These are phyloP conservation scores for Nothopassalora personata DNA, from an alignment of 2,329 filamentous ascomycete species.

Conservation along the genomic window DNA sequence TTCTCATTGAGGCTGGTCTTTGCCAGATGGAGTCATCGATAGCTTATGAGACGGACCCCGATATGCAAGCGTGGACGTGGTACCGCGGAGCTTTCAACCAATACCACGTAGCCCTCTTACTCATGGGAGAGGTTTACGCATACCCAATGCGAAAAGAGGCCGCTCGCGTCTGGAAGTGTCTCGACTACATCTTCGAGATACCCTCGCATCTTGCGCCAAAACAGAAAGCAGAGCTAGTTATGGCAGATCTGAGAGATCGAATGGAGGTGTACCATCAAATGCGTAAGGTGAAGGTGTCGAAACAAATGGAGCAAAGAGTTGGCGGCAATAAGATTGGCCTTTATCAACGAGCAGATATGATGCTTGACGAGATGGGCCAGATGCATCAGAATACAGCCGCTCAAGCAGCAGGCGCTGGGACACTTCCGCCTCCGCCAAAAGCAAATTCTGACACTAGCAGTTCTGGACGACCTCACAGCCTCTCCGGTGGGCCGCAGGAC, in stretches of 20 bases:
- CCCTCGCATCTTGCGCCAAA: constrained; percentile 48
- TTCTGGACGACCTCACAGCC: not conserved
- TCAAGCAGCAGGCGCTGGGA: not conserved
- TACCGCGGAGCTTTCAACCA: constrained; percentile 66
- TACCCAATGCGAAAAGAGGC: constrained; percentile 54
- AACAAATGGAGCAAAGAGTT: constrained; percentile 28
- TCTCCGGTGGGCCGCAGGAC: constrained; percentile 8
- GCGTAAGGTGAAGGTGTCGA: constrained; percentile 44
- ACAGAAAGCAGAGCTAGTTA: constrained; percentile 56
- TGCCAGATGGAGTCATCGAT: constrained; percentile 52
- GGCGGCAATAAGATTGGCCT: constrained; percentile 7
- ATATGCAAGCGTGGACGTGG: constrained; percentile 60
- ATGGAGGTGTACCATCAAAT: constrained; percentile 55
- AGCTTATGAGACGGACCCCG: constrained; percentile 48
- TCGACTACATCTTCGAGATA: constrained; percentile 67
- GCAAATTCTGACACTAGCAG: constrained; percentile 9
- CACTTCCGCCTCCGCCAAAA: constrained; percentile 18
- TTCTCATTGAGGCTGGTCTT: constrained; percentile 59
- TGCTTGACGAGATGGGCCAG: constrained; percentile 11
- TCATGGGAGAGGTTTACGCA: constrained; percentile 62
- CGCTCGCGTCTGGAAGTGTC: constrained; percentile 62
- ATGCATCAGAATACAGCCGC: constrained; percentile 12
- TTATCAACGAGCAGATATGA: not conserved
- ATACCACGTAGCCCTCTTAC: constrained; percentile 64
- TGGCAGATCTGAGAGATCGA: constrained; percentile 58